Evolutionary conservation across 2,329 filamentous ascomycete genomes (phyloP).

Genomic region (Arthrobotrys megalospora): DNA sequence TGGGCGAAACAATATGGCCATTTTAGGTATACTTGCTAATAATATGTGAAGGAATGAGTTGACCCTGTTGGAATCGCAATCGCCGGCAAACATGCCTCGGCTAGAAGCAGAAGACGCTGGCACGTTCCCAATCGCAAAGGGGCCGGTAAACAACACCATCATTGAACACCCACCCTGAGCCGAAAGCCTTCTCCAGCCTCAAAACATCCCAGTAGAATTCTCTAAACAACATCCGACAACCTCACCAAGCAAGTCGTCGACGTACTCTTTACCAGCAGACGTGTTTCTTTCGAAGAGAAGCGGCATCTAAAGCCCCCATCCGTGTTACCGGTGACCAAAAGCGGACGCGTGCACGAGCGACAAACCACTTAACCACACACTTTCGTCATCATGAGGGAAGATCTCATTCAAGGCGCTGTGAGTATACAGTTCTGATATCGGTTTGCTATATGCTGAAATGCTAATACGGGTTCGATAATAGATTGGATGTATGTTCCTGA

Average conservation of each 20-base stretch:
- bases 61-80: slow-evolving; percentile 45
- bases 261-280: slow-evolving; percentile 15
- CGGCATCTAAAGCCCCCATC: not conserved
- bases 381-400: slow-evolving; percentile 56
- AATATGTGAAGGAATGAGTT: slow-evolving; percentile 3
- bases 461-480: slow-evolving; percentile 24
- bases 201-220: slow-evolving; percentile 26
- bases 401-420: slow-evolving; percentile 60
- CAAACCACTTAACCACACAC: slow-evolving; percentile 14
- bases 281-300: slow-evolving; percentile 29
- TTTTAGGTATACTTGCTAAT: no score
- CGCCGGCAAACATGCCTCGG: slow-evolving; percentile 55
- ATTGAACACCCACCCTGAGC: slow-evolving; percentile 30
- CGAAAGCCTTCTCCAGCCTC: slow-evolving; percentile 35
- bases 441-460: not conserved
- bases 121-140: slow-evolving; percentile 59
- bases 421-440: slow-evolving; percentile 4
- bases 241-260: not conserved
- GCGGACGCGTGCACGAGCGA: slow-evolving; percentile 44
- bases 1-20: no score
- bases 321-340: slow-evolving; percentile 12
- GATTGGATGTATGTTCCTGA: slow-evolving; percentile 46
- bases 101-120: slow-evolving; percentile 46
- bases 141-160: slow-evolving; percentile 60
- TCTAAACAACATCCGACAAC: slow-evolving; percentile 18